Evolutionary conservation across 2,329 filamentous ascomycete genomes (phyloP), one percentile per base, ranked within the genome.

Genomic region (Xylariales sp.): DNA sequence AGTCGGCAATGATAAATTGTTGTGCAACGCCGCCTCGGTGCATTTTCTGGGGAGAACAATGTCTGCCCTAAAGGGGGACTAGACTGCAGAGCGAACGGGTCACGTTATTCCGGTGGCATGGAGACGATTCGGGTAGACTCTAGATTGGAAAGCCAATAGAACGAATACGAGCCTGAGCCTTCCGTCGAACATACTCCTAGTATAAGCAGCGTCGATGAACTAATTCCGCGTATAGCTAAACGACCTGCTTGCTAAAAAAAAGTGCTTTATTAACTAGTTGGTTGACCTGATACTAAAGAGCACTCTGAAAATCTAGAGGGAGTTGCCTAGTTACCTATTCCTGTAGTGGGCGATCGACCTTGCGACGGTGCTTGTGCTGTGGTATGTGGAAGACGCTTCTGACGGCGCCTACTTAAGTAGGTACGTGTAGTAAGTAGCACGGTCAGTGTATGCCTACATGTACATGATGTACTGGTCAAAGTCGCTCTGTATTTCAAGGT

Each of bases 201-300:
- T 32, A 41, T 45, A 16, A 62, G 43, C 34, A 66, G 64, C n/a
- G 46, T 57, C 53, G 53, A 53, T 56, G 64, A 56, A 45, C 30
- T 23, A 23, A 23, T 23, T 23, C 23, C 23, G 23, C 23, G 23
- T 23, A 2, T 23, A 23, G 2, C 23, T 23, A 23, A 23, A 23
- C 23, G 1, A 23, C 23, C 45, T 66, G 64, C 28, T 66, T 49
- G 36, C 58, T 39, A 66, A 66, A 46, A 66, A 66, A 48, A 66
- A 57, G 30, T 23, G 23, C 23, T 23, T 23, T 23, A 23, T 23
- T 23, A 23, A 23, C 23, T 23, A 23, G 23, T 23, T 23, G 23
- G 23, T 23, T 23, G 23, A 23, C 23, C 23, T 2, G 23, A 23
- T 23, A 23, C 23, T 23, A 23, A 2, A 3, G 34, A 36, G 34